Evolutionary conservation across 371 early-diverging fungal genomes (phyloP).

Genomic region (Apophysomyces variabilis): DNA sequence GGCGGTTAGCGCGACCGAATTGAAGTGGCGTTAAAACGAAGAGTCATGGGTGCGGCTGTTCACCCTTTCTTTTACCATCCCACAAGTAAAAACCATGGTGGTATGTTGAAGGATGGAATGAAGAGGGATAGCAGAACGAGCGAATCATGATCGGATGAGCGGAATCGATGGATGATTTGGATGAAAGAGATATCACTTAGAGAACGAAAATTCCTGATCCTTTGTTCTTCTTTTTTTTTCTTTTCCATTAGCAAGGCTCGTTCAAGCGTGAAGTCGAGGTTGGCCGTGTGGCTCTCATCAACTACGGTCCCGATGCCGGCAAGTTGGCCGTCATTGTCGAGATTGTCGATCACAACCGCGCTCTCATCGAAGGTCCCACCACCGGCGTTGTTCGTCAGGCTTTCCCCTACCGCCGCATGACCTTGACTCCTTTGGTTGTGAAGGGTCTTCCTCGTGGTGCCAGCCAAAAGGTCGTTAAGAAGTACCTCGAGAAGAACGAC

Average conservation of each 20-base stretch:
- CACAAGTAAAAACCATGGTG: slow-evolving; percentile 16
- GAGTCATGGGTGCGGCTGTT: background rate
- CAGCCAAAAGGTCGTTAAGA: slow-evolving; percentile 79
- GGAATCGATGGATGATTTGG: background rate
- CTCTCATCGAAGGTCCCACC: slow-evolving; percentile 97
- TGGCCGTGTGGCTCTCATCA: slow-evolving; percentile 97
- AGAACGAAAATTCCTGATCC: too few species aligned
- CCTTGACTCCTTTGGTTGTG: slow-evolving; percentile 89
- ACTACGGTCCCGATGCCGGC: slow-evolving; percentile 91
- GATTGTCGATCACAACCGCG: slow-evolving; percentile 98
- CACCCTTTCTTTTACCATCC: slow-evolving; percentile 10
- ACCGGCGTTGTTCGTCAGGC: slow-evolving; percentile 92
- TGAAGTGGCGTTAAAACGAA: slow-evolving; percentile 3
- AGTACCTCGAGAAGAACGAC: slow-evolving; percentile 86
- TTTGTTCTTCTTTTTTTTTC: background rate
- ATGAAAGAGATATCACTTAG: background rate
- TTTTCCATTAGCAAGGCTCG: slow-evolving; percentile 51
- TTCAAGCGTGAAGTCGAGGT: slow-evolving; percentile 95
- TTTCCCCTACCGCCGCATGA: slow-evolving; percentile 85
- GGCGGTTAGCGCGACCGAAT: background rate
- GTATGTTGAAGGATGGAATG: slow-evolving; percentile 10
- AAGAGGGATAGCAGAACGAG: slow-evolving; percentile 11
- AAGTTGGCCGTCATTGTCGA: slow-evolving; percentile 98
- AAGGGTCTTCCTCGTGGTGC: slow-evolving; percentile 87
- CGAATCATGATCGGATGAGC: slow-evolving; percentile 16